Evolutionary conservation across 768 basidiomycete genomes (phyloP).

Genomic region (Phylloporus sp.): DNA sequence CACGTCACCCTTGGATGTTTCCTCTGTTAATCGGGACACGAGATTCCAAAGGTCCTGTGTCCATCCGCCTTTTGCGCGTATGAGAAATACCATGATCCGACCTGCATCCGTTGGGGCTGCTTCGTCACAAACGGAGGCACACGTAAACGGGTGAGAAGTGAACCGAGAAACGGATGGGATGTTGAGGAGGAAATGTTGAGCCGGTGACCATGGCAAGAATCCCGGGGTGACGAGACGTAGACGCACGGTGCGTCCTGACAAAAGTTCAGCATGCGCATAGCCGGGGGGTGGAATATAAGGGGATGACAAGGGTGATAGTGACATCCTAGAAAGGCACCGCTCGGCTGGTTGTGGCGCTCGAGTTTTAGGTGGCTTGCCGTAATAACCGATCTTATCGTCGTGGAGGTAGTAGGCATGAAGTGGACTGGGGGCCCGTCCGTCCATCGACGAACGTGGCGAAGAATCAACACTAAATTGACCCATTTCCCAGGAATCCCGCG

Average conservation of each 20-base stretch:
- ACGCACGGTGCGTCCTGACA: slow-evolving; percentile 67
- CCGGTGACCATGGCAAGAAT: slow-evolving; percentile 62
- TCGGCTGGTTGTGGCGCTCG: neutral
- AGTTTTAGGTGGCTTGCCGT: neutral
- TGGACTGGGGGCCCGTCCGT: slow-evolving; percentile 21
- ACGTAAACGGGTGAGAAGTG: slow-evolving; percentile 71
- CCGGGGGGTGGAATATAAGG: slow-evolving; percentile 55
- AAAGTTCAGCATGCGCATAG: slow-evolving; percentile 60
- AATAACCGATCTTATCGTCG: slow-evolving; percentile 8
- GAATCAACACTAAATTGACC: slow-evolving; percentile 5
- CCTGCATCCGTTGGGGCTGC: slow-evolving; percentile 42
- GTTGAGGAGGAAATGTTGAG: slow-evolving; percentile 71
- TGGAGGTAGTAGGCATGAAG: slow-evolving; percentile 20
- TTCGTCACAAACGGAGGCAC: slow-evolving; percentile 53
- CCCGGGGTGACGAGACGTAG: slow-evolving; percentile 57
- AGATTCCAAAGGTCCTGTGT: slow-evolving; percentile 61
- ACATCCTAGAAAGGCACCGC: neutral
- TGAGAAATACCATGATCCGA: slow-evolving; percentile 55
- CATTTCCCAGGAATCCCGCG: slow-evolving; percentile 27
- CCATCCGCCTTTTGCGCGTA: slow-evolving; percentile 67
- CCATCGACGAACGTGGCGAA: neutral
- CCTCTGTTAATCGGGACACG: slow-evolving; percentile 36
- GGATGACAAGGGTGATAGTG: neutral
- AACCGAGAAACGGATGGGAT: slow-evolving; percentile 59
- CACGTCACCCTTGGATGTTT: slow-evolving; percentile 29